Evolutionary conservation across 2,329 filamentous ascomycete species (phyloP), one percentile per base, ranked within the genome.

Genomic region (Aspergillus fructus): DNA sequence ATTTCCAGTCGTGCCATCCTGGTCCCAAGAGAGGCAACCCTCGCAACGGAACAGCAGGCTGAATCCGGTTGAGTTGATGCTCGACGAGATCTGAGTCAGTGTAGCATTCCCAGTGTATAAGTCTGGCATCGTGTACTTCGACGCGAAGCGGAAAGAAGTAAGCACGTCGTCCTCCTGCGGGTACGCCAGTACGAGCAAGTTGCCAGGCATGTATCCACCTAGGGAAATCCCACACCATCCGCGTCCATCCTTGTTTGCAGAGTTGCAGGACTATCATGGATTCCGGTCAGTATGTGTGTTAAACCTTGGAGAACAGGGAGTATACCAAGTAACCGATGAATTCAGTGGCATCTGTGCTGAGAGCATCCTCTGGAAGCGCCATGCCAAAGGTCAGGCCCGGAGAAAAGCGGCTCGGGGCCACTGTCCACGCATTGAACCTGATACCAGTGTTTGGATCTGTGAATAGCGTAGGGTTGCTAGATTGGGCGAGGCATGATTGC

Each of bases 31-130:
- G 23, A 84, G 74, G 67, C 83, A 86, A 61, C 79, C 78, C 61
- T 85, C 72, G 71, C 87, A 90, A 45, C 84, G 80, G 74, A 88
- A 90, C n/a, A 88, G 9, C 27, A 30, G 9, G 3, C 27, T 30
- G 9, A 30, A 30, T 1, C 27, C 27, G 2, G 27, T 30, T 30
- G 27, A 30, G 9, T 30, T 30, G 3, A 30, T 30, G 3, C 8
- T 80, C 48, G 89, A 68, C 47, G 82, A 11, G 82, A 81, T n/a
- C 81, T 83, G 59, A 89, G 82, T 61, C 85, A 81, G 0, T 37
- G 78, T 84, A 8, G 86, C 85, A 61, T 84, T 78, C 54, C 88
- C 88, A 0, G 79, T 78, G 71, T 89, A 89, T 30, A 81, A 65
- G 0, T 78, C 77, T 0, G 87, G 87, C 56, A 78, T 75, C 27